Evolutionary conservation across 805 yeast species (phyloP), one percentile per base, ranked within the genome.

Genomic region (Deakozyma indianensis): DNA sequence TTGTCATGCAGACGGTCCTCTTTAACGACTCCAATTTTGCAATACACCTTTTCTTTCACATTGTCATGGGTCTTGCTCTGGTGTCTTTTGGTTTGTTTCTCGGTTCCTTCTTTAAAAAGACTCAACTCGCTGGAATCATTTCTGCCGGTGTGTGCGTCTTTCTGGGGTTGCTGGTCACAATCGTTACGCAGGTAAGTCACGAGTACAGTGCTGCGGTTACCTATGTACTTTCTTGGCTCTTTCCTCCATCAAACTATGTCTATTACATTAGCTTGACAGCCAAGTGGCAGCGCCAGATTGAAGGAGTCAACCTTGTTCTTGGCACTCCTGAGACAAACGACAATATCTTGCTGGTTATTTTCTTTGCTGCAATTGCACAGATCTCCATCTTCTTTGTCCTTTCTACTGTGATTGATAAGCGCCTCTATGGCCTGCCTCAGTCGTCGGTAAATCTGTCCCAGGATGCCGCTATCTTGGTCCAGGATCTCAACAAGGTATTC

Each of bases 211-310:
- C 48, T n/a, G 58, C 49, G 3, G 51, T 59, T 1, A 55, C 59
- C 2, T 54, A 56, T 28, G 61, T 51, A 2, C 49, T 62, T 11
- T 55, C 63, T 1, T 48, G 54, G 29, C 29, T 62, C 9, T 62
- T 62, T 47, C 66, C 66, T 16, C 64, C 64, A 7, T 54, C 59
- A 56, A 62, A 56, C 49, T 62, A 62, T 48, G 53, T 58, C 11
- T 62, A 51, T 48, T 60, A 57, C 49, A 48, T 61, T 42, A 56
- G 60, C 43, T 53, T 60, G 14, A 50, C 56, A 14, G 55, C 63
- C 9, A 45, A 61, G 11, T 60, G 52, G 48, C 63, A 62, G 46
- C 53, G 53, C 16, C 53, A 41, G 15, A 47, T 46, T 14, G 27
- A 47, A 35, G 52, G 57, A 1, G 45, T 56, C 16, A 51, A 54